These are phyloP conservation scores for Podospora appendiculata DNA, from an alignment of 495 filamentous ascomycete species.

Conservation along the genomic window DNA sequence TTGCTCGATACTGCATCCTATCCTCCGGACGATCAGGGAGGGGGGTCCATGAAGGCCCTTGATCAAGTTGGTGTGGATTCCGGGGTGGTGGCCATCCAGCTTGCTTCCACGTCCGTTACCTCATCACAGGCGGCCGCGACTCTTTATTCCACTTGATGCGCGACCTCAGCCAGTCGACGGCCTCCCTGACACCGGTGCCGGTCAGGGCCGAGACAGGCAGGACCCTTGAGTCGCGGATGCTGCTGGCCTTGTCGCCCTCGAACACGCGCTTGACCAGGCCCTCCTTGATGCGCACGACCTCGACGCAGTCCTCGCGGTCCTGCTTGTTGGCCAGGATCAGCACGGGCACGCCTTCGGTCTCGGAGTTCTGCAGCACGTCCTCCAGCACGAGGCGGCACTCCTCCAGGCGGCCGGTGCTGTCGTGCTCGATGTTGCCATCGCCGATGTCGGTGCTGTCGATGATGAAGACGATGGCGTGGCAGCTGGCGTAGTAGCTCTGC, in stretches of 20 bases:
- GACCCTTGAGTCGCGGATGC: slow-evolving; percentile 82
- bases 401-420: slow-evolving; percentile 58
- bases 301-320: slow-evolving; percentile 93
- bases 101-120: slow-evolving; percentile 37
- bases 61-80: neutral
- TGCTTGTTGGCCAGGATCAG: slow-evolving; percentile 96
- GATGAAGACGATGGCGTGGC: slow-evolving; percentile 95
- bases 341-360: slow-evolving; percentile 84
- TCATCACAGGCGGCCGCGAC: slow-evolving; percentile 83
- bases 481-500: slow-evolving; percentile 90
- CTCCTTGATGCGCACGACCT: slow-evolving; percentile 95
- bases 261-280: slow-evolving; percentile 89
- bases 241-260: slow-evolving; percentile 80
- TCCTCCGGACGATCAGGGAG: too few species aligned
- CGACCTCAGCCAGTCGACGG: slow-evolving; percentile 88
- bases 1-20: too few species aligned
- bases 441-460: slow-evolving; percentile 91
- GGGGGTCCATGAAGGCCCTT: too few species aligned
- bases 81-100: too few species aligned
- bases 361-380: slow-evolving; percentile 72
- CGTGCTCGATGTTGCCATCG: slow-evolving; percentile 58
- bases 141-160: slow-evolving; percentile 96
- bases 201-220: slow-evolving; percentile 86
- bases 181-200: slow-evolving; percentile 86
- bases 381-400: slow-evolving; percentile 88